phyloP scores from a whole-genome alignment of 1,139 yeast genomes.

The Blastobotrys buckinghamii region DNA sequence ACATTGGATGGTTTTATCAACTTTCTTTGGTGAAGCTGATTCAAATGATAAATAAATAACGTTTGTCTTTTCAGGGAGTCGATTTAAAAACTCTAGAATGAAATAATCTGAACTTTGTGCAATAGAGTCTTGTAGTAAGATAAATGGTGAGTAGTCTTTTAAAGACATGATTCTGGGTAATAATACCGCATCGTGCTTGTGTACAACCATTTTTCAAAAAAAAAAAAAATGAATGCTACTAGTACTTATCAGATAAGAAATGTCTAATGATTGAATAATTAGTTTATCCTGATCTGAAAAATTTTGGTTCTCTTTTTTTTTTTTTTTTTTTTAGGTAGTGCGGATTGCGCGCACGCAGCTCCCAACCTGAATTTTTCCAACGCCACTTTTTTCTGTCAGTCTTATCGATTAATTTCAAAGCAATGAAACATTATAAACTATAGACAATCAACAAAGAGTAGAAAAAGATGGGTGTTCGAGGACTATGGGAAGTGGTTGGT shows the following conservation, averaged over 20 bases:
- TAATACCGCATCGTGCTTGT: conserved; percentile 30
- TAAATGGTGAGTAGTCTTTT: conserved; percentile 68
- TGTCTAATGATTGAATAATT: too few species aligned
- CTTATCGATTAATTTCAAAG: background rate
- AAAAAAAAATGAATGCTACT: background rate
- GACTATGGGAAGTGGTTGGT: conserved; percentile 88
- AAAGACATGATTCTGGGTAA: conserved; percentile 51
- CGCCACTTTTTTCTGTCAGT: background rate
- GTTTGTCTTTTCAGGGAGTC: conserved; percentile 25
- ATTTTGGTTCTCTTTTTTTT: too few species aligned
- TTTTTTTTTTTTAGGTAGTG: too few species aligned
- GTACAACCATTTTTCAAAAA: conserved; percentile 18
- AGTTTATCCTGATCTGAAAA: too few species aligned
- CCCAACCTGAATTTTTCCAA: too few species aligned
- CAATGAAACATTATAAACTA: background rate
- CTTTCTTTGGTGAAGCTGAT: conserved; percentile 7
- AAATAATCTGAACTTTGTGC: conserved; percentile 59
- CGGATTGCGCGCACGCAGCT: too few species aligned
- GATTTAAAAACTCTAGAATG: conserved; percentile 50
- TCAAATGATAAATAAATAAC: conserved; percentile 18
- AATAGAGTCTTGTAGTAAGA: conserved; percentile 62
- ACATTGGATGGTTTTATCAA: conserved; percentile 8
- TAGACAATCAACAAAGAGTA: background rate
- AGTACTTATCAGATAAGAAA: background rate
- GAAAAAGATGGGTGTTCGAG: conserved; percentile 81